Conservation (phyloP, 441 rosid species). For the Pelargonium cotyledonis region DNA sequence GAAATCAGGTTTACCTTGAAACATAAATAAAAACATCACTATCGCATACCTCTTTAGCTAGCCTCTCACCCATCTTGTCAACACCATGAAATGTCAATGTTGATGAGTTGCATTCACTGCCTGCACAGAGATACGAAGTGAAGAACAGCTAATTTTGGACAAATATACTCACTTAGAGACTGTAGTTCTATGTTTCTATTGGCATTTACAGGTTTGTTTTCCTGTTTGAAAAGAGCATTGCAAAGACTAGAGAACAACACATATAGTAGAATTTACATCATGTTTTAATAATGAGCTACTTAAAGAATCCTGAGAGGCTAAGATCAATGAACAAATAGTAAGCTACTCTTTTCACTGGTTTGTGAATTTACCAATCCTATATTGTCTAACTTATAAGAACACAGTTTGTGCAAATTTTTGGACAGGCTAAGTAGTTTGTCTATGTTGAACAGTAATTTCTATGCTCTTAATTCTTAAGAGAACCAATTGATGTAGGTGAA, state of each 20-base stretch:
- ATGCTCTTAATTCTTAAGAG: neutral
- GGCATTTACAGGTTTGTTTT: neutral
- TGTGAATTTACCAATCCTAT: constrained; percentile 1
- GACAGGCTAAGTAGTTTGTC: neutral
- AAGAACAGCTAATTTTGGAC: neutral
- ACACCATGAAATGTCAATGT: constrained; percentile 88
- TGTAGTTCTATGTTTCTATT: neutral
- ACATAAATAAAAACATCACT: constrained; percentile 16
- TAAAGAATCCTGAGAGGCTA: neutral
- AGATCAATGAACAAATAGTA: neutral
- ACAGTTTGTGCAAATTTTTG: neutral
- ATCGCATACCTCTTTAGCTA: constrained; percentile 70
- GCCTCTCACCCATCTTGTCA: constrained; percentile 89
- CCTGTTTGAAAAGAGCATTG: neutral
- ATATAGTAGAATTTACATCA: neutral
- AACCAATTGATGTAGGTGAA: neutral
- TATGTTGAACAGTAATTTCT: neutral
- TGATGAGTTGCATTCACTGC: constrained; percentile 70
- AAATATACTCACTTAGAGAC: neutral
- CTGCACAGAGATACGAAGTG: constrained; percentile 33
- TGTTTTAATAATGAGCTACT: neutral
- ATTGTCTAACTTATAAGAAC: neutral
- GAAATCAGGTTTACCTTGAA: constrained; percentile 7
- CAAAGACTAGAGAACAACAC: neutral
- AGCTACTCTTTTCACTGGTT: neutral